Percentiles rank a stretch among this genome's conserved stretches.
phyloP scores from a whole-genome alignment of 495 filamentous ascomycete genomes.

The Hypoxylon cercidicola region DNA sequence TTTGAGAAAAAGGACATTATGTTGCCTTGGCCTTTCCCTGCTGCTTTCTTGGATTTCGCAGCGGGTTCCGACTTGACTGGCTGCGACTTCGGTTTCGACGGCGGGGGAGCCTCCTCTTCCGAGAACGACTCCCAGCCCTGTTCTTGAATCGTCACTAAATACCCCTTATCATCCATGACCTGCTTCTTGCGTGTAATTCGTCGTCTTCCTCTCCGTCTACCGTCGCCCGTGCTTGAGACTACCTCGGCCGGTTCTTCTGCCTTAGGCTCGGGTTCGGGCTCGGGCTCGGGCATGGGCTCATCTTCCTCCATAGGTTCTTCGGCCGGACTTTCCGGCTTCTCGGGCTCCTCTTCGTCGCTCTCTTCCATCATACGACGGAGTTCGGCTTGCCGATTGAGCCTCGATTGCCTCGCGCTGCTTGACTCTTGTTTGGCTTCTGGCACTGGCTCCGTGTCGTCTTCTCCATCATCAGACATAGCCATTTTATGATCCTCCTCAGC shows the following conservation, averaged over 20 bases:
- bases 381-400: constrained; percentile 76
- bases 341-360: constrained; percentile 65
- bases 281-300: constrained; percentile 49
- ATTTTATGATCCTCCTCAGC: constrained; percentile 64
- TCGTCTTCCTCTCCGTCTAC: constrained; percentile 81
- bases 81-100: constrained; percentile 62
- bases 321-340: constrained; percentile 35
- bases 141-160: constrained; percentile 91
- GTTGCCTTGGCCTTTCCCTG: constrained; percentile 76
- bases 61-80: constrained; percentile 39
- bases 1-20: constrained; percentile 97
- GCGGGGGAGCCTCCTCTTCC: constrained; percentile 76
- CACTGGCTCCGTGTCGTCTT: constrained; percentile 69
- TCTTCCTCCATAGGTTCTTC: constrained; percentile 48
- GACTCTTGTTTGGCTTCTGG: constrained; percentile 51
- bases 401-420: constrained; percentile 61
- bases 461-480: constrained; percentile 76
- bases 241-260: constrained; percentile 63
- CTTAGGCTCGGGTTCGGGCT: constrained; percentile 52
- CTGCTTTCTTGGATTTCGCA: constrained; percentile 67
- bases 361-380: constrained; percentile 90
- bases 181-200: constrained; percentile 91
- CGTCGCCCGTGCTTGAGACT: constrained; percentile 65
- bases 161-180: constrained; percentile 91
- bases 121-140: constrained; percentile 94